Percentiles rank a stretch among this genome's conserved stretches.
These are phyloP conservation scores for Rhododendron molle DNA, from an alignment of 148 eudicot species.

Conservation along the genomic window DNA sequence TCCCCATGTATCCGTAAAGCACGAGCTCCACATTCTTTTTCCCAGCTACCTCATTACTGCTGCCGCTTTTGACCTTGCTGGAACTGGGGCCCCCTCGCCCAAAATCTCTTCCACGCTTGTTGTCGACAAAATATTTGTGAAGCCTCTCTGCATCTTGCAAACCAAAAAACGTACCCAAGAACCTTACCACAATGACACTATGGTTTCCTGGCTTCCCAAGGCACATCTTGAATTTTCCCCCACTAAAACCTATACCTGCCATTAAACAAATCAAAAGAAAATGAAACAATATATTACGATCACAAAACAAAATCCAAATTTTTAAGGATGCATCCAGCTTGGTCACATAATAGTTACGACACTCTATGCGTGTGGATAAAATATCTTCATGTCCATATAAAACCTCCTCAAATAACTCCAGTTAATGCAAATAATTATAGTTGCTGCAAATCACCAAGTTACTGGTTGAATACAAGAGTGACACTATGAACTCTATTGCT, in stretches of 20 bases:
- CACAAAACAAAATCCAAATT: neutral
- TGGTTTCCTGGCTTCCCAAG: conserved; percentile 42
- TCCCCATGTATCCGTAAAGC: conserved; percentile 51
- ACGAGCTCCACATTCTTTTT: conserved; percentile 21
- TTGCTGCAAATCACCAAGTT: neutral
- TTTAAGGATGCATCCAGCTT: neutral
- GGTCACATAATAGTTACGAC: neutral
- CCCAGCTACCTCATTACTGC: conserved; percentile 6
- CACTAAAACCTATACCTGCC: conserved; percentile 38
- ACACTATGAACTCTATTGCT: neutral
- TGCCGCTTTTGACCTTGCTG: conserved; percentile 24
- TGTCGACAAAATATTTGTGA: conserved; percentile 35
- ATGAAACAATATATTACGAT: neutral
- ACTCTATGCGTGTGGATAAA: no score
- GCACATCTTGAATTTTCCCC: conserved; percentile 34
- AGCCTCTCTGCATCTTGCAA: conserved; percentile 51
- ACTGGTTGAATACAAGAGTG: neutral
- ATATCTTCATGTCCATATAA: neutral
- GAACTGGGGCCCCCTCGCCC: conserved; percentile 15
- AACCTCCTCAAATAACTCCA: neutral
- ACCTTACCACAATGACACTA: conserved; percentile 39
- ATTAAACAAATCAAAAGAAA: neutral
- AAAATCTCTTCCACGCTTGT: conserved; percentile 40
- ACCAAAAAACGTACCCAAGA: conserved; percentile 51
- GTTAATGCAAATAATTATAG: neutral